Conservation (phyloP, 768 basidiomycete species). For the Pleurotus salmoneostramineus region DNA sequence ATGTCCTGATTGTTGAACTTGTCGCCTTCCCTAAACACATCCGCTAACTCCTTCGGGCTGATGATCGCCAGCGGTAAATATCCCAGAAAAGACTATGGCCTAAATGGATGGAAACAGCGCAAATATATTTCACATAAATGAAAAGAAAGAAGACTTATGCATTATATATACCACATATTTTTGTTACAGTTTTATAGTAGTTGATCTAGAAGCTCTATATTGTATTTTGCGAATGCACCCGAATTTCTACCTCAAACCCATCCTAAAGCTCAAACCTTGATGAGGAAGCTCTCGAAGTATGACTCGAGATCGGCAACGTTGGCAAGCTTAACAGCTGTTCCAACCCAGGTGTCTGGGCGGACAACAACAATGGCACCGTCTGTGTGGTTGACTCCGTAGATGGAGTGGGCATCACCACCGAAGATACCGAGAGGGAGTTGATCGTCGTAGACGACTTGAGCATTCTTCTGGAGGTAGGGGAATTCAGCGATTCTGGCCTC, state of each 20-base stretch:
- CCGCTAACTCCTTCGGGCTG: too few relatives aligned
- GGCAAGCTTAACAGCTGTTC: background rate
- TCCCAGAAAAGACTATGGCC: too few relatives aligned
- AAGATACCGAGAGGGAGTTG: slow-evolving; percentile 8
- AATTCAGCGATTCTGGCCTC: background rate
- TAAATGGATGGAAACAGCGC: too few relatives aligned
- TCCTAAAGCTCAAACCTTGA: background rate
- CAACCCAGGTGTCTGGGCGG: slow-evolving; percentile 6
- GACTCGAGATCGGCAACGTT: background rate
- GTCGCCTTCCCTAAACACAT: too few relatives aligned
- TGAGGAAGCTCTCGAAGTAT: slow-evolving; percentile 4
- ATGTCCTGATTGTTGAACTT: too few relatives aligned
- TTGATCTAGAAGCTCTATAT: background rate
- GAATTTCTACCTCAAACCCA: background rate
- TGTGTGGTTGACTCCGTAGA: slow-evolving; percentile 7
- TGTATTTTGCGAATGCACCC: background rate
- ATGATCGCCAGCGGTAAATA: too few relatives aligned
- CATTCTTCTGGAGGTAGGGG: slow-evolving; percentile 1
- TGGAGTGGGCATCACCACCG: slow-evolving; percentile 7
- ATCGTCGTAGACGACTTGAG: slow-evolving; percentile 4
- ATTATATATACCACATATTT: background rate
- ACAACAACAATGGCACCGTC: slow-evolving; percentile 6
- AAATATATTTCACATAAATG: background rate
- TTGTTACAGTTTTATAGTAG: background rate
- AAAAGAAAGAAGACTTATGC: background rate